Base-by-base conservation (phyloP, 345 rosid species). In the Mallotus nudiflorus region DNA sequence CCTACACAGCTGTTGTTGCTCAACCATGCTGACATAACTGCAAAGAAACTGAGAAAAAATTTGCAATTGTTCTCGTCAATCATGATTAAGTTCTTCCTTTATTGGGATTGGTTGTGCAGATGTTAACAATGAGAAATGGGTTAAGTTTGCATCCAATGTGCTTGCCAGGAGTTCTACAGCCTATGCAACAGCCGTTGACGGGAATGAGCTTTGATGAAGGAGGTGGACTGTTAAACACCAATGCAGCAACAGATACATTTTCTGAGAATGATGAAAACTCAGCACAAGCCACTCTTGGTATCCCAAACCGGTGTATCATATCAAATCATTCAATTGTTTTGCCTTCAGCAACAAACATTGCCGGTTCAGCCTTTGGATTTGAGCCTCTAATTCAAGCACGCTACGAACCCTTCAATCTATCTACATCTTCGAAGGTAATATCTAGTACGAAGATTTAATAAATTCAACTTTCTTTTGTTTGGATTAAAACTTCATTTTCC, bases 111-210 rank as follows among this genome's bases (percentile, higher is more conserved):
- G 24, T 52, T 58, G 51, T 67, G 60, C 90, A 86, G 88, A 86
- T 86, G 90, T 69, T 86, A 61, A 74, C 88, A 13, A 73, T 84
- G 88, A 82, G 88, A 79, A 86, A 86, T 50, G 90, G 90, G 42
- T 53, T 84, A 70, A 77, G 83, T 73, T 74, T 84, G 73, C 83
- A 84, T 57, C 86, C 86, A 27, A 66, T 81, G 82, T 80, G 84
- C 78, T 70, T 80, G 70, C 86, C 90, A 11, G 88, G 85, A 70
- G 83, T 71, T 45, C 44, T 73, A 52, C 86, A 82, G 69, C 78
- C 82, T 28, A 59, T 71, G 81, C 85, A 84, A 73, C 60, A 74
- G 56, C 78, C 84, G 62, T 52, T 78, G 31, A 33, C 79, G 4
- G 87, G 83, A 73, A 40, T 84, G 78, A 52, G 63, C 60, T 74